Conservation (phyloP, 1,284 basidiomycete genomes). For the Trametes sp. region DNA sequence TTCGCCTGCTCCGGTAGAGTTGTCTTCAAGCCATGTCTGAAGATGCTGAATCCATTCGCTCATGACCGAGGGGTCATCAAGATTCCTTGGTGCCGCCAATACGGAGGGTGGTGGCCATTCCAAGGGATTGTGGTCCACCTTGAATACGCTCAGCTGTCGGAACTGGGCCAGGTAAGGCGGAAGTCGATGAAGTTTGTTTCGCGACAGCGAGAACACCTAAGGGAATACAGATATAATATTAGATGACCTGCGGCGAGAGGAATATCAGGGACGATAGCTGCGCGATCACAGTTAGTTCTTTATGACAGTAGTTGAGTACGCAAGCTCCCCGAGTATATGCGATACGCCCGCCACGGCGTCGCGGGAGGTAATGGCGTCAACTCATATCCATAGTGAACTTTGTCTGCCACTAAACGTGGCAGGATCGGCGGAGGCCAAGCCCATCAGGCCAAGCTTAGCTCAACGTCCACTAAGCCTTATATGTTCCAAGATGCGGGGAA, state of each 20-base stretch:
- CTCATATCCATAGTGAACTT: background rate
- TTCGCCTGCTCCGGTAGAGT: slow-evolving; percentile 44
- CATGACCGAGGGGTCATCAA: slow-evolving; percentile 60
- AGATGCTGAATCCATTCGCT: slow-evolving; percentile 77
- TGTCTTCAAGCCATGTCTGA: slow-evolving; percentile 77
- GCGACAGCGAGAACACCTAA: slow-evolving; percentile 87
- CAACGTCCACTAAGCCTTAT: background rate
- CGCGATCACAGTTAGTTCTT: background rate
- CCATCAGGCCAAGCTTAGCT: background rate
- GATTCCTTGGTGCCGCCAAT: slow-evolving; percentile 51
- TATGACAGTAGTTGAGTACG: background rate
- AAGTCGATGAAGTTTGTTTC: slow-evolving; percentile 84
- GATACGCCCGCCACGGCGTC: background rate
- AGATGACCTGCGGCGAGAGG: background rate
- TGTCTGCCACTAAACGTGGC: background rate
- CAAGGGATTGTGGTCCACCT: slow-evolving; percentile 90
- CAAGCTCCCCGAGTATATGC: background rate
- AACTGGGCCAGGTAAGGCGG: slow-evolving; percentile 86
- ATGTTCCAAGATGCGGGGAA: background rate
- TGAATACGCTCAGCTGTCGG: slow-evolving; percentile 79
- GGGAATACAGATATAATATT: slow-evolving; percentile 3
- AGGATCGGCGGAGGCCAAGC: background rate
- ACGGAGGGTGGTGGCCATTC: slow-evolving; percentile 85
- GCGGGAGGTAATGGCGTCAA: background rate
- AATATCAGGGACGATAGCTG: background rate